Evolutionary conservation across 108 stramenopile genomes (phyloP).

Genomic region (Skeletonema potamos): DNA sequence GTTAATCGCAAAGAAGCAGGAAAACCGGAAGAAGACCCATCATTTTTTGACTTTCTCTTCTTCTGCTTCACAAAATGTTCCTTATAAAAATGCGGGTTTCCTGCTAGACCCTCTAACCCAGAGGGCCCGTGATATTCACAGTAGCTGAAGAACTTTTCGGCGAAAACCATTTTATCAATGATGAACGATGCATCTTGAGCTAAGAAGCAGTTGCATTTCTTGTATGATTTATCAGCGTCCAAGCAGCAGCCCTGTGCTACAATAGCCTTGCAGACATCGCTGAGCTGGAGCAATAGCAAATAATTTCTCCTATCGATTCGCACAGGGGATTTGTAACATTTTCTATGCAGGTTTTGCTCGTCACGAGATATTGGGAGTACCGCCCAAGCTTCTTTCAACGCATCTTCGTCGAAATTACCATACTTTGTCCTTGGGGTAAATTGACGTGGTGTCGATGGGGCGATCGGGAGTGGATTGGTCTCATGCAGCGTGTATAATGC

Average conservation of each 20-base stretch:
- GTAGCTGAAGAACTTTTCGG: constrained; percentile 29
- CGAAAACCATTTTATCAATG: constrained; percentile 28
- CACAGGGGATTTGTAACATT: constrained; percentile 29
- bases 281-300: constrained; percentile 14
- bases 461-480: constrained; percentile 36
- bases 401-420: constrained; percentile 8
- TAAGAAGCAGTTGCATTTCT: constrained; percentile 15
- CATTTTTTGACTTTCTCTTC: constrained; percentile 2
- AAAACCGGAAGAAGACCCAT: no score
- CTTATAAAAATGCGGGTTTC: constrained; percentile 37
- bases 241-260: not conserved
- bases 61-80: constrained; percentile 13
- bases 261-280: constrained; percentile 26
- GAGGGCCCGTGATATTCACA: constrained; percentile 46
- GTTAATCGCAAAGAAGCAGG: not conserved
- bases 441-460: constrained; percentile 6
- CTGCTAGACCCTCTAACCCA: constrained; percentile 30
- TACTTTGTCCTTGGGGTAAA: not conserved
- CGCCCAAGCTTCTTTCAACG: constrained; percentile 17
- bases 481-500: constrained; percentile 29
- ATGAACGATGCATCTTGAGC: constrained; percentile 22
- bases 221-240: not conserved
- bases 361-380: constrained; percentile 23
- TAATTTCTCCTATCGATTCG: constrained; percentile 27
- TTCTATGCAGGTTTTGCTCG: constrained; percentile 16